Base-by-base conservation (phyloP, 2,329 filamentous ascomycete genomes). In the Pyrenophora tritici-repentis region DNA sequence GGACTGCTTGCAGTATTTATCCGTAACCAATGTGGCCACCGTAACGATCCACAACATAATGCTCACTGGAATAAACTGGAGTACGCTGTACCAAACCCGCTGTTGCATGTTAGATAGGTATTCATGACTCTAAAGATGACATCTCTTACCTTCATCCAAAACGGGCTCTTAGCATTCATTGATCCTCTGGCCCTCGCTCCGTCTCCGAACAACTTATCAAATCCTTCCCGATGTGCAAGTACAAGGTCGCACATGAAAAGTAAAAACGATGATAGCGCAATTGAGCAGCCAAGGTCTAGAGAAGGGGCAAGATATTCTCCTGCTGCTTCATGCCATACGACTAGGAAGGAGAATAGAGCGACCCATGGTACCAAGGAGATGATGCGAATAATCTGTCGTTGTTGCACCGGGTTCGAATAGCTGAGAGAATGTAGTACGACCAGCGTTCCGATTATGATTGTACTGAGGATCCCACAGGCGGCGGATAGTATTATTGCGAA, bases 191-290 rank as follows among this genome's bases (percentile, higher is more conserved):
- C 55, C 22, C 14, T 31, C 2, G 63, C 61, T 4, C 59, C 56
- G 8, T 50, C 31, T 3, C 66, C 65, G 40, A 71, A 70, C 3
- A 71, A 50, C 17, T 63, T 59, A 8, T 72, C 65, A 26, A 67
- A 70, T 1, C 68, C 67, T 16, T 57, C 61, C 0, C 46, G 51
- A 43, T 66, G 59, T 8, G 55, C 52, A 9, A 72, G 53, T 0
- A 72, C 57, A 24, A 60, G 65, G 41, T 72, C 65, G 58, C 69
- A 71, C 50, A 70, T 62, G n/a, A 70, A 43, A 17, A 72, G 51
- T 34, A 71, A 36, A 43, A 71, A 70, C 0, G 63, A 55, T 3
- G 62, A 63, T 3, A 71, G 50, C 7, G 68, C 68, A 29, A 71
- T 62, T 7, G 67, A 54, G 38, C 63, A 68, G 14, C 67, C 68